Evolutionary conservation across 2,329 filamentous ascomycete species (phyloP).

Genomic region (Phyllosticta citrichinensis): DNA sequence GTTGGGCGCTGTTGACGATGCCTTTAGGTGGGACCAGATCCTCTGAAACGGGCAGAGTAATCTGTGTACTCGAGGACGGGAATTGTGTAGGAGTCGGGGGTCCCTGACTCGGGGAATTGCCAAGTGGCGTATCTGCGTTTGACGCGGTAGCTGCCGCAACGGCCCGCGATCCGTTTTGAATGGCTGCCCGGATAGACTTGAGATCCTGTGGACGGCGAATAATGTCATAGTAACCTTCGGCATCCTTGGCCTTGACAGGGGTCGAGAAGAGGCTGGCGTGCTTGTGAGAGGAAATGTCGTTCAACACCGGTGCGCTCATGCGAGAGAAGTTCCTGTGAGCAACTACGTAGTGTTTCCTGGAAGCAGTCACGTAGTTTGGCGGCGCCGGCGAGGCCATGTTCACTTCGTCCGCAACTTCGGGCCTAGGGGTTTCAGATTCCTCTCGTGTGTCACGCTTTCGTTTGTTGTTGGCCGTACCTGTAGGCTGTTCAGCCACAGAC

Average conservation of each 20-base stretch:
- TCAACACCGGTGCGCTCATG: constrained; percentile 39
- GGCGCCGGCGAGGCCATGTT: constrained; percentile 17
- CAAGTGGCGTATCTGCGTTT: constrained; percentile 51
- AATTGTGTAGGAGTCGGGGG: constrained; percentile 20
- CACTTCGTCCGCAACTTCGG: constrained; percentile 15
- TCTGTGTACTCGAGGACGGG: constrained; percentile 2
- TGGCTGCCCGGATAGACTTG: constrained; percentile 40
- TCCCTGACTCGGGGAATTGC: constrained; percentile 43
- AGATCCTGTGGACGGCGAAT: constrained; percentile 43
- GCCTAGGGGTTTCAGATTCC: constrained; percentile 23
- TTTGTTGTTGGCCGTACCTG: constrained; percentile 19
- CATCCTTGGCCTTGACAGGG: constrained; percentile 40
- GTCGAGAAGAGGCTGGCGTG: constrained; percentile 41
- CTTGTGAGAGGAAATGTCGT: constrained; percentile 42
- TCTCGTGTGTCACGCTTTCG: constrained; percentile 30
- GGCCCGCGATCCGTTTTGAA: constrained; percentile 44
- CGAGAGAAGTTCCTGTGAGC: constrained; percentile 40
- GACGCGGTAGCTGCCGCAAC: constrained; percentile 43
- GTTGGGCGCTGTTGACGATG: constrained; percentile 85
- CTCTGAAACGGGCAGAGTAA: constrained; percentile 51
- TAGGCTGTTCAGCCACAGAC: constrained; percentile 17
- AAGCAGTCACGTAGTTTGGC: constrained; percentile 29
- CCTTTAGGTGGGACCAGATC: constrained; percentile 77
- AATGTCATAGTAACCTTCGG: constrained; percentile 42
- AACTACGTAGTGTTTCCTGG: constrained; percentile 38